Base-by-base conservation (phyloP, 2,329 filamentous ascomycete species). In the Emergomyces pasteurianus region DNA sequence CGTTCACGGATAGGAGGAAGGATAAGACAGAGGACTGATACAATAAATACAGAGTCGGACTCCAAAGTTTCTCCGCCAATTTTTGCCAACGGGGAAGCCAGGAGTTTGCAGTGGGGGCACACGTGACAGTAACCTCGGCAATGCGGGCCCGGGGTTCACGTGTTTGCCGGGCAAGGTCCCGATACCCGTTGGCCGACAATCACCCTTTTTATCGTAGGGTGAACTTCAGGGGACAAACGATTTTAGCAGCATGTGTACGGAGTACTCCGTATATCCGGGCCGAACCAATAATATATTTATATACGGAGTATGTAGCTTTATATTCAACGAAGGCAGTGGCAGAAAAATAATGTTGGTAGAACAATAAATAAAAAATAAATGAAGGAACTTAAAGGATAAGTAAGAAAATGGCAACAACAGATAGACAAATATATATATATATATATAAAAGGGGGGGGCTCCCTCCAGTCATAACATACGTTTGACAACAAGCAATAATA, bases 21-120 rank as follows among this genome's bases (percentile, higher is more conserved):
- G 8, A 36, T 4, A 36, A 36, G 7, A 31, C 31, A 31, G 43
- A 14, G 43, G 21, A 21, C 7, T 23, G 16, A 26, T 14, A 28
- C 4, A n/a, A n/a, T n/a, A n/a, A n/a, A n/a, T n/a, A n/a, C n/a
- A n/a, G n/a, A n/a, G n/a, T n/a, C n/a, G n/a, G n/a, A n/a, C n/a
- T n/a, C n/a, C n/a, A n/a, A n/a, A n/a, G n/a, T n/a, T n/a, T n/a
- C n/a, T n/a, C n/a, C n/a, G n/a, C n/a, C n/a, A n/a, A n/a, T 49
- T 14, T 47, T 26, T 12, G 21, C 21, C 7, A 67, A 69, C 23
- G 36, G 36, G 53, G 36, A 38, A 38, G 28, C 31, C 28, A 31
- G n/a, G n/a, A 23, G 26, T 16, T 5, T 10, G 26, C n/a, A 23
- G 49, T 16, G 12, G 1, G n/a, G 2, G 8, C 34, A 9, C 54